These are phyloP conservation scores for Colletotrichum falcatum DNA, from an alignment of 2,329 filamentous ascomycete species.

Conservation along the genomic window DNA sequence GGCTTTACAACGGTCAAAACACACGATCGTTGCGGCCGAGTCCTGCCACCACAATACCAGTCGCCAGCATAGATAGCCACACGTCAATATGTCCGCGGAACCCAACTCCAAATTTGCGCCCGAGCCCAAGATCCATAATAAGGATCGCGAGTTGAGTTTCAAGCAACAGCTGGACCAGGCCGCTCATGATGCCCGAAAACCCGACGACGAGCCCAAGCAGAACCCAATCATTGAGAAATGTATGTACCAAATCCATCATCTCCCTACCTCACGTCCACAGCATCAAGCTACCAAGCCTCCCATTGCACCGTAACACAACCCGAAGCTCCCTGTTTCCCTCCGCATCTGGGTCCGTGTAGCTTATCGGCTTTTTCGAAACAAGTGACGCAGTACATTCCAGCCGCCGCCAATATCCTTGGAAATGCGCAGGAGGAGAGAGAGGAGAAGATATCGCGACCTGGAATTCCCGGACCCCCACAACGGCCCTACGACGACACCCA, in stretches of 20 bases:
- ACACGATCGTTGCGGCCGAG: constrained; percentile 4
- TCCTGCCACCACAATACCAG: not conserved
- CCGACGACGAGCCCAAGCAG: constrained; percentile 43
- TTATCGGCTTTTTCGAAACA: constrained; percentile 32
- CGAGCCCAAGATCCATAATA: constrained; percentile 33
- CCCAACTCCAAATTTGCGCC: constrained; percentile 34
- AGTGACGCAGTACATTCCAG: constrained; percentile 60
- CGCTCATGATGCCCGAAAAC: constrained; percentile 51
- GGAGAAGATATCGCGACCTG: constrained; percentile 43
- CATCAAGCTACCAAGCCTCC: not conserved
- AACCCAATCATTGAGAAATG: constrained; percentile 59
- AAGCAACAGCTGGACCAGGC: constrained; percentile 60
- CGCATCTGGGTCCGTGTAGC: constrained; percentile 13
- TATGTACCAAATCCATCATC: constrained; percentile 41
- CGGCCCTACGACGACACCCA: constrained; percentile 60
- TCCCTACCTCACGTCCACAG: not conserved
- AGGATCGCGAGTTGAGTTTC: constrained; percentile 48
- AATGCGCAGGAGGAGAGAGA: constrained; percentile 46
- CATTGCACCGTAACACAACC: not conserved
- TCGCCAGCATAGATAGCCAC: constrained; percentile 1
- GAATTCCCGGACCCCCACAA: constrained; percentile 54
- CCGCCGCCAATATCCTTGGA: constrained; percentile 56
- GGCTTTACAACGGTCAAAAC: constrained; percentile 18
- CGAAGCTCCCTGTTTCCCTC: constrained; percentile 1
- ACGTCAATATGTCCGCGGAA: constrained; percentile 27